A percentile compares a stretch with the other conserved stretches of the same genome.
These are phyloP conservation scores for Dittrichia graveolens DNA, from an alignment of 129 eudicot species.

Conservation along the genomic window DNA sequence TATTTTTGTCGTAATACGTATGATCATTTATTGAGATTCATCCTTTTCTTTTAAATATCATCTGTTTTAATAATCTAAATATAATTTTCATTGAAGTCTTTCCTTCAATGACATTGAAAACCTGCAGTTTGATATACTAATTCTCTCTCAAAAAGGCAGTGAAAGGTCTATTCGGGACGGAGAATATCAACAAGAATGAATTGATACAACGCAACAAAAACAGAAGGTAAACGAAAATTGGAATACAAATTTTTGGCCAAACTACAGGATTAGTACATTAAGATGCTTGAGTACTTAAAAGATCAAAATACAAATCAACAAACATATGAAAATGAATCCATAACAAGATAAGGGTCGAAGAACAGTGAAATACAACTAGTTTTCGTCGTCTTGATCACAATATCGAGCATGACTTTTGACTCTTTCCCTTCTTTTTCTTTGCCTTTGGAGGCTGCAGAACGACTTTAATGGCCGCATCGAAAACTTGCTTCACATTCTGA, in stretches of 20 bases:
- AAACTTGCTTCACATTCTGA: conserved; percentile 78
- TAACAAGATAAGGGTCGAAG: conserved; percentile 14
- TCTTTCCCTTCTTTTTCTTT: conserved; percentile 82
- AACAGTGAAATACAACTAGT: conserved; percentile 37
- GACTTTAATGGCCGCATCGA: conserved; percentile 90
- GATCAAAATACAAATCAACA: conserved; percentile 37
- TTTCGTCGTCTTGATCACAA: conserved; percentile 53
- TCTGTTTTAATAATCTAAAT: neutral
- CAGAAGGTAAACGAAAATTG: conserved; percentile 5
- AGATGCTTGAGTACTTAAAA: conserved; percentile 30
- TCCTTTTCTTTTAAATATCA: neutral
- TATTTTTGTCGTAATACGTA: neutral
- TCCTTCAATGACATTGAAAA: neutral
- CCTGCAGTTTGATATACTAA: neutral
- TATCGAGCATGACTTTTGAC: conserved; percentile 83
- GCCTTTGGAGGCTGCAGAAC: conserved; percentile 88
- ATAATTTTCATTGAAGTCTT: neutral
- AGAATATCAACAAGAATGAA: neutral
- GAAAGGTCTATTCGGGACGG: neutral
- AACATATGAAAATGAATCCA: conserved; percentile 39
- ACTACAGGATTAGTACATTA: conserved; percentile 36
- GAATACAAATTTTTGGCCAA: conserved; percentile 26
- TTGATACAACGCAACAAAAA: neutral
- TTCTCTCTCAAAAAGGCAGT: too few species aligned
- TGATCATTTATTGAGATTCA: neutral